phyloP scores from a whole-genome alignment of 768 basidiomycete species.

The Collybia sp. region DNA sequence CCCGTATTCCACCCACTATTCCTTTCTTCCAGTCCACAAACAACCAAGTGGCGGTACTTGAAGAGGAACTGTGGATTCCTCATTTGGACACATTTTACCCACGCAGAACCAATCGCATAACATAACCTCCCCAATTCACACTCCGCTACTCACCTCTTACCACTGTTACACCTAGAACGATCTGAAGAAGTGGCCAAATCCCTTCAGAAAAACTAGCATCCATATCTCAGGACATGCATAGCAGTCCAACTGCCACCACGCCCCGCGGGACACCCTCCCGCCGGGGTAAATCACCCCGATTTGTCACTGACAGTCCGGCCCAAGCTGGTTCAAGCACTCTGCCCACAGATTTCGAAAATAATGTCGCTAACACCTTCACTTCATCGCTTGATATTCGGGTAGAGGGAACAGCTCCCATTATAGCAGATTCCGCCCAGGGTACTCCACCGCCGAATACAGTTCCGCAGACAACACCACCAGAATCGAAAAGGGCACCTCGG shows the following conservation, averaged over 20 bases:
- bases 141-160: slow-evolving; percentile 42
- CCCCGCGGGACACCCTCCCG: slow-evolving; percentile 60
- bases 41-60: too few relatives aligned
- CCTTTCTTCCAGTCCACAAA: too few relatives aligned
- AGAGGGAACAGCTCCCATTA: slow-evolving; percentile 67
- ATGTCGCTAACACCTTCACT: slow-evolving; percentile 48
- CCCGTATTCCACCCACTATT: too few relatives aligned
- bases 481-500: slow-evolving; percentile 70
- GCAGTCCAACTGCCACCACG: slow-evolving; percentile 38
- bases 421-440: slow-evolving; percentile 36
- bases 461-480: slow-evolving; percentile 32
- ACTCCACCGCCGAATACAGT: slow-evolving; percentile 24
- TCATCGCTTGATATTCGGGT: slow-evolving; percentile 76
- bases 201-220: slow-evolving; percentile 29
- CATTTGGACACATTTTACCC: slow-evolving; percentile 33
- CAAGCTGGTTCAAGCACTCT: slow-evolving; percentile 40
- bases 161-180: slow-evolving; percentile 35
- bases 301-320: slow-evolving; percentile 40
- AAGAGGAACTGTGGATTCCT: slow-evolving; percentile 15
- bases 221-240: slow-evolving; percentile 34
- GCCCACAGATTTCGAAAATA: slow-evolving; percentile 45
- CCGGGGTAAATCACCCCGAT: slow-evolving; percentile 57
- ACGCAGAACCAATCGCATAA: slow-evolving; percentile 42
- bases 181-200: slow-evolving; percentile 28
- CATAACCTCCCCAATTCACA: slow-evolving; percentile 37